phyloP scores from a whole-genome alignment of 2,329 filamentous ascomycete species.

The Exophiala sp. region DNA sequence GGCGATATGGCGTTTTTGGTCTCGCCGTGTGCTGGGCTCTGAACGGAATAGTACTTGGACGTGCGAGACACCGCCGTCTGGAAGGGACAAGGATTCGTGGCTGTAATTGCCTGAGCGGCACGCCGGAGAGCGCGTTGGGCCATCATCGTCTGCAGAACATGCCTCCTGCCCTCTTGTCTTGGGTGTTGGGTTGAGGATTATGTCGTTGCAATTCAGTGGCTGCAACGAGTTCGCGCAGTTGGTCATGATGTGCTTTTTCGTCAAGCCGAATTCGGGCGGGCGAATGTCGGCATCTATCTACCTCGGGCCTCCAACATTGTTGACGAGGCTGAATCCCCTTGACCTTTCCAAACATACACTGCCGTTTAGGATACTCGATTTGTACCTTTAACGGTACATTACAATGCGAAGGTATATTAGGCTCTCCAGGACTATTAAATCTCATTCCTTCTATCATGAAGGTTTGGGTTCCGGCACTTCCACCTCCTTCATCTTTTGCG shows the following conservation, averaged over 20 bases:
- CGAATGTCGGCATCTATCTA: too few relatives aligned
- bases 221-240: neutral
- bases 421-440: too few relatives aligned
- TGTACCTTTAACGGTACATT: too few relatives aligned
- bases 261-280: too few relatives aligned
- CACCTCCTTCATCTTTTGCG: constrained; percentile 3
- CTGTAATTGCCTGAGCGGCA: constrained; percentile 7
- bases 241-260: constrained; percentile 4
- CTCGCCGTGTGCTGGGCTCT: constrained; percentile 71
- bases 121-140: constrained; percentile 10
- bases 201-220: too few relatives aligned
- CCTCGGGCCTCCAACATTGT: too few relatives aligned
- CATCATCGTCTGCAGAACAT: constrained; percentile 15
- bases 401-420: too few relatives aligned
- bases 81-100: too few relatives aligned
- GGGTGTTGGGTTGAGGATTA: neutral
- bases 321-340: too few relatives aligned
- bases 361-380: too few relatives aligned
- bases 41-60: constrained; percentile 7
- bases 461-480: constrained; percentile 8
- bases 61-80: neutral
- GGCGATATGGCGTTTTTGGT: constrained; percentile 37
- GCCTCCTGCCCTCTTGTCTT: neutral
- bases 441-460: too few relatives aligned
- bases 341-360: too few relatives aligned